Evolutionary conservation across 1,284 basidiomycete genomes (phyloP).

Genomic region (Cystobasidiaceae sp.): DNA sequence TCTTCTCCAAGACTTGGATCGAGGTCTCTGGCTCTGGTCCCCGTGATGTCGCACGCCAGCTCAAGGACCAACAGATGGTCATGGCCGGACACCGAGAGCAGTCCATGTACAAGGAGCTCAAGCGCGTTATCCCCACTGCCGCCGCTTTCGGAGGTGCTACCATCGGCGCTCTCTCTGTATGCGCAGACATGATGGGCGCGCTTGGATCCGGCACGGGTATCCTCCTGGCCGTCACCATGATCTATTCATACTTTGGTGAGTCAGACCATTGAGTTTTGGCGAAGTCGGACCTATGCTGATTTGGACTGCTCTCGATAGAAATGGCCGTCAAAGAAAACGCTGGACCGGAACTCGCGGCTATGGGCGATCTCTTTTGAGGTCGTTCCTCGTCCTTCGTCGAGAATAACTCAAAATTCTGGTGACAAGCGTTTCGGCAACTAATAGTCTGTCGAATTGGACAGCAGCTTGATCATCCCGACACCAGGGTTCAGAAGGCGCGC

Average conservation of each 20-base stretch:
- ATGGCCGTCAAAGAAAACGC: slow-evolving; percentile 30
- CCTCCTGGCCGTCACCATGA: slow-evolving; percentile 94
- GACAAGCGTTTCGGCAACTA: too few species aligned
- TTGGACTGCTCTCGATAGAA: slow-evolving; percentile 4
- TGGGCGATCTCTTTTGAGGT: slow-evolving; percentile 30
- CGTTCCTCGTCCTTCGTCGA: too few species aligned
- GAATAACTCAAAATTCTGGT: too few species aligned
- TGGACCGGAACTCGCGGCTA: slow-evolving; percentile 24
- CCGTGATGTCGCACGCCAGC: slow-evolving; percentile 91
- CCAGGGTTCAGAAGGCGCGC: too few species aligned
- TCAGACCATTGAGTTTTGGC: too few species aligned
- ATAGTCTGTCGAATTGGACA: too few species aligned
- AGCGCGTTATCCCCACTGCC: slow-evolving; percentile 94
- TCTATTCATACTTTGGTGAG: slow-evolving; percentile 61
- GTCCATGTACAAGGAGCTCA: slow-evolving; percentile 98
- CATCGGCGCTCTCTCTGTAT: slow-evolving; percentile 86
- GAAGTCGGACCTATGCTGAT: too few species aligned
- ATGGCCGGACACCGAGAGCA: slow-evolving; percentile 97
- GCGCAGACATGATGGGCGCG: slow-evolving; percentile 93
- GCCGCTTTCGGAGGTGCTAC: slow-evolving; percentile 95
- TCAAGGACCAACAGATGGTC: slow-evolving; percentile 98
- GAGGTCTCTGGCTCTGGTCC: slow-evolving; percentile 95
- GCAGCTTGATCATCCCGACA: too few species aligned
- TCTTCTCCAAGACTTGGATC: slow-evolving; percentile 99
- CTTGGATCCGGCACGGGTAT: slow-evolving; percentile 93